These are phyloP conservation scores for Rhizopogon vinicolor DNA, from an alignment of 768 basidiomycete genomes.

Conservation along the genomic window DNA sequence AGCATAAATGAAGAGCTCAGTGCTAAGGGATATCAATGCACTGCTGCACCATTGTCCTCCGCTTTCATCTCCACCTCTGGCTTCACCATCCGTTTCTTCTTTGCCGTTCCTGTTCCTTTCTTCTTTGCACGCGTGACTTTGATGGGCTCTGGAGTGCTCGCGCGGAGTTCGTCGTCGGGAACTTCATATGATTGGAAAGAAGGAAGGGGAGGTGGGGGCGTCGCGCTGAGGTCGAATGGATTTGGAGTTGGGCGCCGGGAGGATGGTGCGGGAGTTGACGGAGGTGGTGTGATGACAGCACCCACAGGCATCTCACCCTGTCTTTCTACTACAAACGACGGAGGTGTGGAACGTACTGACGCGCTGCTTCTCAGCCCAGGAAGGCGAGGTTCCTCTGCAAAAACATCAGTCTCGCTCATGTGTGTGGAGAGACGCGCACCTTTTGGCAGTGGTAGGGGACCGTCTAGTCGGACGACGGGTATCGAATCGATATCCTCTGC, in stretches of 20 bases:
- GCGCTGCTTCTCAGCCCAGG: conserved; percentile 41
- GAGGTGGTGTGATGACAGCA: conserved; percentile 21
- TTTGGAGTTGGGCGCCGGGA: conserved; percentile 19
- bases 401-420: conserved; percentile 17
- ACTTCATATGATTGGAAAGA: conserved; percentile 55
- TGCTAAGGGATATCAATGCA: background rate
- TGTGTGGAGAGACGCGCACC: conserved; percentile 10
- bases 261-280: conserved; percentile 23
- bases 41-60: background rate
- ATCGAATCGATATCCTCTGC: conserved; percentile 82
- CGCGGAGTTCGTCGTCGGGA: conserved; percentile 39
- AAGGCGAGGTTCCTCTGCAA: conserved; percentile 34
- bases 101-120: conserved; percentile 41
- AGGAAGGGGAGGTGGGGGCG: conserved; percentile 30
- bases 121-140: conserved; percentile 75
- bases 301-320: conserved; percentile 85
- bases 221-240: conserved; percentile 27
- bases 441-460: conserved; percentile 41
- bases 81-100: conserved; percentile 61
- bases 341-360: conserved; percentile 32
- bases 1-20: conserved; percentile 4
- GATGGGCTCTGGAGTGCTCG: conserved; percentile 64
- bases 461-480: conserved; percentile 83
- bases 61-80: conserved; percentile 4
- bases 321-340: conserved; percentile 63